Percentiles rank a stretch among this genome's conserved stretches.
Conservation (phyloP, 345 rosid species). For the Moricandia moricandioides region DNA sequence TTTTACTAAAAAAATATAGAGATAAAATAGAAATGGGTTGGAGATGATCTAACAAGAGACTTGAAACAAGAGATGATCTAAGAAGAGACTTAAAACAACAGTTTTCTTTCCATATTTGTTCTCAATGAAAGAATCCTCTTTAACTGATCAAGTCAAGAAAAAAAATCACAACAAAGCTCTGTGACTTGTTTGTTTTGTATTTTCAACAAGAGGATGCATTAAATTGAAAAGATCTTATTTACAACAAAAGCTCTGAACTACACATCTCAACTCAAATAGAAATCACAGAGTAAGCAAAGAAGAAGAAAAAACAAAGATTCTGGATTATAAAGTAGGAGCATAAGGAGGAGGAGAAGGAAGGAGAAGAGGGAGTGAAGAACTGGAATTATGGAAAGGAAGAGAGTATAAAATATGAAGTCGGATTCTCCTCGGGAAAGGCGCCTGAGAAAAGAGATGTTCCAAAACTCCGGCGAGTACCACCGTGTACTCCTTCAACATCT, state of each 20-base stretch:
- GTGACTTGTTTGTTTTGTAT: not conserved
- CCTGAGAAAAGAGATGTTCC: constrained; percentile 59
- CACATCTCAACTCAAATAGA: not conserved
- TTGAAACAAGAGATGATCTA: not conserved
- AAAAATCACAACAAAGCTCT: not conserved
- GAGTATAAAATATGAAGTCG: constrained; percentile 70
- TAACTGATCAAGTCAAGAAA: not conserved
- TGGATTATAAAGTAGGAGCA: not conserved
- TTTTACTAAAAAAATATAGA: too few species aligned
- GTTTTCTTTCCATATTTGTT: too few species aligned
- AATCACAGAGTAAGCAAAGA: not conserved
- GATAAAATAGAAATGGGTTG: too few species aligned
- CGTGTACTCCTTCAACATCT: constrained; percentile 84
- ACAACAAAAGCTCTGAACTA: constrained; percentile 1
- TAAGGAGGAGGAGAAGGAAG: constrained; percentile 15
- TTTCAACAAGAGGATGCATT: not conserved
- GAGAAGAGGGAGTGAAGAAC: constrained; percentile 31
- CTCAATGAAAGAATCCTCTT: not conserved
- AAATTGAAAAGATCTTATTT: constrained; percentile 1
- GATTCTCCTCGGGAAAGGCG: constrained; percentile 78
- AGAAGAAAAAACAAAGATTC: not conserved
- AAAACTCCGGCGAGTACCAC: constrained; percentile 66
- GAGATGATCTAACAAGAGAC: too few species aligned
- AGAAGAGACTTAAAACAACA: not conserved
- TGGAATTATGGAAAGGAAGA: constrained; percentile 59